phyloP scores from a whole-genome alignment of 306 rosid genomes.

The Cyclanthera cordifolia region DNA sequence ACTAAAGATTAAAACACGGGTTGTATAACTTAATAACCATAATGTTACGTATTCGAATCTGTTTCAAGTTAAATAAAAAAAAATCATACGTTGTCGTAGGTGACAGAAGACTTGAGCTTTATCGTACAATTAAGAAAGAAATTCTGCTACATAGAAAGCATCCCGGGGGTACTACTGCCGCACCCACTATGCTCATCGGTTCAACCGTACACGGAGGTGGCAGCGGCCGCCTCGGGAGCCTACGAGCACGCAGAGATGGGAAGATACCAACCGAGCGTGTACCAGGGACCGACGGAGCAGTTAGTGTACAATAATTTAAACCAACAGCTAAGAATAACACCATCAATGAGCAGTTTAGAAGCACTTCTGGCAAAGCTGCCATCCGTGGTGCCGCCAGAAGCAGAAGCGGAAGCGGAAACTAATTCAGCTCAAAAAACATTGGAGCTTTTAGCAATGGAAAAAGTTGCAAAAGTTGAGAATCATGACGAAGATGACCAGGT shows the following conservation, averaged over 20 bases:
- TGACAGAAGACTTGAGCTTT: constrained; percentile 76
- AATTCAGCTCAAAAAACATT: constrained; percentile 26
- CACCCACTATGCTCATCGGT: constrained; percentile 71
- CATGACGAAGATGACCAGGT: constrained; percentile 29
- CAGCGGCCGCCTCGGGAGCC: not conserved
- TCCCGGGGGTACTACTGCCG: constrained; percentile 91
- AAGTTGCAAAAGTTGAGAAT: constrained; percentile 43
- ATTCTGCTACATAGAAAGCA: constrained; percentile 87
- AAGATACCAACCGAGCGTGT: constrained; percentile 29
- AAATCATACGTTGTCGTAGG: constrained; percentile 30
- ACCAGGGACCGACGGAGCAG: constrained; percentile 18
- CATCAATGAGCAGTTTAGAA: constrained; percentile 70
- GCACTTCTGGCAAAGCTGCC: constrained; percentile 62
- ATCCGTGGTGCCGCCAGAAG: constrained; percentile 39
- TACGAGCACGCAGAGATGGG: constrained; percentile 31
- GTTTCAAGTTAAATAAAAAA: no score
- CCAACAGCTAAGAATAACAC: constrained; percentile 38
- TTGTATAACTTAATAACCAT: no score
- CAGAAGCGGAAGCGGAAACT: not conserved
- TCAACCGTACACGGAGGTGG: constrained; percentile 8
- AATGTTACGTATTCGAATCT: no score
- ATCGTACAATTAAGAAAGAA: constrained; percentile 71
- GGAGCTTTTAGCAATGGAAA: constrained; percentile 42
- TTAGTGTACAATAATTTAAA: constrained; percentile 25
- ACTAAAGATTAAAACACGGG: no score